Evolutionary conservation across 371 early-diverging fungal genomes (phyloP).

Genomic region (Mortierella sp.): DNA sequence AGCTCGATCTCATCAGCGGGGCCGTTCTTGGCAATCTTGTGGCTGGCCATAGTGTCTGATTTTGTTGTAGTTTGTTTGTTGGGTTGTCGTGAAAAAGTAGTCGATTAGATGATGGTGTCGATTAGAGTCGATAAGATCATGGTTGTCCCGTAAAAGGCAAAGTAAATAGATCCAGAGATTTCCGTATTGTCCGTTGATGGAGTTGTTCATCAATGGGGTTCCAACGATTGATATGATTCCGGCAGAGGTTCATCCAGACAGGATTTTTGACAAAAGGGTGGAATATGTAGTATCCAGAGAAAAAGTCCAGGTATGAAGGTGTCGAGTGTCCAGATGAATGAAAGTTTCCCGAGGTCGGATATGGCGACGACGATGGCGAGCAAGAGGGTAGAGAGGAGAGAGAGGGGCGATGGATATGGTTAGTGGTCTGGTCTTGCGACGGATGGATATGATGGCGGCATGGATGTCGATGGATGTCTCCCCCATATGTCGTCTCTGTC

Average conservation of each 20-base stretch:
- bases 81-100: not conserved
- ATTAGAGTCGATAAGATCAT: conserved; percentile 2
- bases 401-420: conserved; percentile 19
- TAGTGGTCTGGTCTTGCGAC: conserved; percentile 22
- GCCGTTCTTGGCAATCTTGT: conserved; percentile 87
- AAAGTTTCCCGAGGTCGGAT: not conserved
- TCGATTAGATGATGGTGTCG: conserved; percentile 26
- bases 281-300: not conserved
- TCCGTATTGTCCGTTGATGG: conserved; percentile 2
- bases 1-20: conserved; percentile 94
- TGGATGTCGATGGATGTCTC: conserved; percentile 26
- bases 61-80: not conserved
- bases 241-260: not conserved
- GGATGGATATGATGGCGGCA: conserved; percentile 29
- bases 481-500: not conserved
- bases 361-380: conserved; percentile 1
- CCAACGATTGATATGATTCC: not conserved
- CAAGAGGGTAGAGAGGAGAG: not conserved
- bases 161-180: conserved; percentile 1
- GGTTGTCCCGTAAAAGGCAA: not conserved
- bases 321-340: not conserved
- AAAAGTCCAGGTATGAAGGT: not conserved
- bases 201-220: not conserved
- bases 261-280: not conserved
- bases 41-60: conserved; percentile 58